Percentiles rank a stretch among this genome's conserved stretches.
Evolutionary conservation across 192 early-diverging fungal genomes (phyloP).

Genomic region (Lunasporangiospora selenospora): DNA sequence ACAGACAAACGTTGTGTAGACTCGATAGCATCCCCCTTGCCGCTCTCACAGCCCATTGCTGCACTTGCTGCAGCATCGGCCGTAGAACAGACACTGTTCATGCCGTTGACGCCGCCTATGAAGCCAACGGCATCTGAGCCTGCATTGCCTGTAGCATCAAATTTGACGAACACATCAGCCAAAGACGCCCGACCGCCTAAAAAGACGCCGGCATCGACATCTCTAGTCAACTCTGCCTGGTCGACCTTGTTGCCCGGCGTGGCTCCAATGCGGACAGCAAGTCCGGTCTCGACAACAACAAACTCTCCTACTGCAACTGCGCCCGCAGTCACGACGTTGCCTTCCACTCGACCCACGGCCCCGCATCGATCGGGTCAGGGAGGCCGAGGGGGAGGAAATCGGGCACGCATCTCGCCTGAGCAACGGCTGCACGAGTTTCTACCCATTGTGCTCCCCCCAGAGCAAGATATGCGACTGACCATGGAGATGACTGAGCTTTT

Average conservation of each 20-base stretch:
- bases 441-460: constrained; percentile 30
- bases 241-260: constrained; percentile 18
- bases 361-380: too few species aligned
- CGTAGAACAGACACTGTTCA: background rate
- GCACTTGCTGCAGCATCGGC: background rate
- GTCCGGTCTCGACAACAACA: too few species aligned
- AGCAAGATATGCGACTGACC: constrained; percentile 54
- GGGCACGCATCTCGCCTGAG: background rate
- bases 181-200: background rate
- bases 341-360: too few species aligned
- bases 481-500: constrained; percentile 68
- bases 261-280: constrained; percentile 14
- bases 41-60: too few species aligned
- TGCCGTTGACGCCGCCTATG: background rate
- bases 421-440: constrained; percentile 19
- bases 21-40: too few species aligned
- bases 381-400: too few species aligned
- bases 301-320: too few species aligned
- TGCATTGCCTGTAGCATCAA: constrained; percentile 16
- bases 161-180: too few species aligned
- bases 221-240: constrained; percentile 13
- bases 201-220: background rate
- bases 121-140: constrained; percentile 19
- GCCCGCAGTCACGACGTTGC: too few species aligned
- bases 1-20: too few species aligned